Conservation (phyloP, 2,329 filamentous ascomycete species). For the Cercospora zeae-maydis region DNA sequence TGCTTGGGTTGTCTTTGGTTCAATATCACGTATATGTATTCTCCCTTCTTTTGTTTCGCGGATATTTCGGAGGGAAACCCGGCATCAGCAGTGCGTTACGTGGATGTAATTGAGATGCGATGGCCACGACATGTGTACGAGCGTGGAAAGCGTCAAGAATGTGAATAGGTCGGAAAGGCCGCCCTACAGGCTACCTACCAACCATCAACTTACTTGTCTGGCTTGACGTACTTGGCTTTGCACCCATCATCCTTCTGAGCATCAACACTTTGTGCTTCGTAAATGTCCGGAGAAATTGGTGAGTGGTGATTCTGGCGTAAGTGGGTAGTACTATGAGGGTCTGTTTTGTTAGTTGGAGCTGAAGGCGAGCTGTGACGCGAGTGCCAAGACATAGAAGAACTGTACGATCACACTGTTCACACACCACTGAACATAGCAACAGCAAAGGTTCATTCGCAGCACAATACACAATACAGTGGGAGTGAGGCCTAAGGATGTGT, state of each 20-base stretch:
- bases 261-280: slow-evolving; percentile 54
- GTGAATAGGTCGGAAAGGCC: not conserved
- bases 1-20: not conserved
- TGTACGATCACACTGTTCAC: too few species aligned
- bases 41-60: not conserved
- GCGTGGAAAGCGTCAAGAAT: not conserved
- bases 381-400: too few species aligned
- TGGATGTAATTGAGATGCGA: too few species aligned
- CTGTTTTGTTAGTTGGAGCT: slow-evolving; percentile 3
- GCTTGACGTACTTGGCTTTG: slow-evolving; percentile 7
- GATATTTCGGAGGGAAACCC: not conserved
- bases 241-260: slow-evolving; percentile 40
- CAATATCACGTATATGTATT: not conserved
- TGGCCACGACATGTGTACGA: not conserved
- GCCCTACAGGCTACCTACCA: not conserved
- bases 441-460: too few species aligned
- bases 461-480: too few species aligned
- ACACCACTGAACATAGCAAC: too few species aligned
- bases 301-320: slow-evolving; percentile 12
- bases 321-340: slow-evolving; percentile 4
- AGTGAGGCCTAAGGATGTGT: not conserved
- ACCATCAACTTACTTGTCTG: not conserved
- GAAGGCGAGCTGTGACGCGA: not conserved
- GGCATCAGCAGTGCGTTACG: not conserved
- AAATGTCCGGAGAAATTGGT: not conserved